Evolutionary conservation across 805 yeast genomes (phyloP), one percentile per base, ranked within the genome.

Genomic region (Candida nemodendra): DNA sequence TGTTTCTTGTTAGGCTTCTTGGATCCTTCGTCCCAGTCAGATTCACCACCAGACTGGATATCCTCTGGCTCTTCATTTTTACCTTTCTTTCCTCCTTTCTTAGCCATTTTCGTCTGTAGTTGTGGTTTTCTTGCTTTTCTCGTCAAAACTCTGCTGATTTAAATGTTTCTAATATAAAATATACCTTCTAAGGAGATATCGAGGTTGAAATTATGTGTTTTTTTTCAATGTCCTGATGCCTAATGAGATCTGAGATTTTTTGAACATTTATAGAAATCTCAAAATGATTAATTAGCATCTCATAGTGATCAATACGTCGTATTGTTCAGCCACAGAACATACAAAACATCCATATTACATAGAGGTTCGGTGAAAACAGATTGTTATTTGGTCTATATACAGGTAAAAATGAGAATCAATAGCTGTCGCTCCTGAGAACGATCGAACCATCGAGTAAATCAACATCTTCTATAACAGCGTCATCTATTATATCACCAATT

Each of bases 1-100:
- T 80, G 80, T 72, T 85, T 86, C 66, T 78, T 75, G 59, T 72
- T 76, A 24, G 74, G 76, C 56, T 78, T 78, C 67, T 84, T 84
- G 18, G 86, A 52, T 22, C 93, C 95, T 16, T 79, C 69, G 3
- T 73, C 76, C 93, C 93, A 84, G 45, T 74, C 69, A 12, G 54
- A 44, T 14, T 71, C 70, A 19, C 75, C 80, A 51, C 84, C 90
- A 1, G 62, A 52, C 4, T 37, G 41, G 29, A 46, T 47, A 8
- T 48, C 55, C 9, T 44, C 59, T 29, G 51, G 46, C 43, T 68
- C 71, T 32, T 84, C 84, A 48, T 79, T 76, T 19, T 84, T 84
- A 30, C 54, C 54, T 44, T 57, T 57, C 27, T 53, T 57, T 30
- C 56, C 54, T 25, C 53, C 58, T 35, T 54, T 54, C 38, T 54